Percentiles rank a stretch among this genome's conserved stretches.
Conservation (phyloP, 495 filamentous ascomycete species). For the Bryoglossum gracile region DNA sequence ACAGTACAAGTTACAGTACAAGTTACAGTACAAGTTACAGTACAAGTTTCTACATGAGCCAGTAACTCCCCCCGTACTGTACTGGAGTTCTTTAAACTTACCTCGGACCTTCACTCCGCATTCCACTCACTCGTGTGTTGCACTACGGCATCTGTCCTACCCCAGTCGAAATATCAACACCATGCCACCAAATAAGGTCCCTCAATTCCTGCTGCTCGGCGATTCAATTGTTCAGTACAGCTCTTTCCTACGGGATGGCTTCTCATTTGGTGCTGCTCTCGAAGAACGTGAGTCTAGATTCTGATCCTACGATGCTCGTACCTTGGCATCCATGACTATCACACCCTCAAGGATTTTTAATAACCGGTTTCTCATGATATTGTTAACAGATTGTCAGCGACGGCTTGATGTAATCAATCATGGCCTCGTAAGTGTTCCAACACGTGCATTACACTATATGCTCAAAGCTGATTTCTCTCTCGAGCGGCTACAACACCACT, state of each 20-base stretch:
- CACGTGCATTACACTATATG: not conserved
- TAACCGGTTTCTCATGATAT: too few species aligned
- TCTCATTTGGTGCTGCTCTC: conserved; percentile 63
- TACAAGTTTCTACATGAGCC: too few species aligned
- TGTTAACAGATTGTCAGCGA: conserved; percentile 47
- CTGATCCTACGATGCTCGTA: not conserved
- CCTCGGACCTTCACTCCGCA: too few species aligned
- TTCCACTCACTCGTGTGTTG: too few species aligned
- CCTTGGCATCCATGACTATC: not conserved
- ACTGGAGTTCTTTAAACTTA: too few species aligned
- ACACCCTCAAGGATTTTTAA: too few species aligned
- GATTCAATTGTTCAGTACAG: conserved; percentile 16
- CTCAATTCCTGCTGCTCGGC: conserved; percentile 20
- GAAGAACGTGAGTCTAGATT: conserved; percentile 50
- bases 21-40: too few species aligned
- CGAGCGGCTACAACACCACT: conserved; percentile 63
- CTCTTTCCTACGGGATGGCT: conserved; percentile 46
- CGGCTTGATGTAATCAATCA: conserved; percentile 63
- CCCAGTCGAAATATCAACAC: too few species aligned
- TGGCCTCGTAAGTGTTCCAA: conserved; percentile 29
- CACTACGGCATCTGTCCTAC: too few species aligned
- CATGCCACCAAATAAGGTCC: conserved; percentile 12
- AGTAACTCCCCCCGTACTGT: too few species aligned
- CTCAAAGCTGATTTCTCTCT: not conserved
- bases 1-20: too few species aligned